Evolutionary conservation across 2,329 filamentous ascomycete species (phyloP), one percentile per base, ranked within the genome.

Genomic region (Xylaria sp.): DNA sequence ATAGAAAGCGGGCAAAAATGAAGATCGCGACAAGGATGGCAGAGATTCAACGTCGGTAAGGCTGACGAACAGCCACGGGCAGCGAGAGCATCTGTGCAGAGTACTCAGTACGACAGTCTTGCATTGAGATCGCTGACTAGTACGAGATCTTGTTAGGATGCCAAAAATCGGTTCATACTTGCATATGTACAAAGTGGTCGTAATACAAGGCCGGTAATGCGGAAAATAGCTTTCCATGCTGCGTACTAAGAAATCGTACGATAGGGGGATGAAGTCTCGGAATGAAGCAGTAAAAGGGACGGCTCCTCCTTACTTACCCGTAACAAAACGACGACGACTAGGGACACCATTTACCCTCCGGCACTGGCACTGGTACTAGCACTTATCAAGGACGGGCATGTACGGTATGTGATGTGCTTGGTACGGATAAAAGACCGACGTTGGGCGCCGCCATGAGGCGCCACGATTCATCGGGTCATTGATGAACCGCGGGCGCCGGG

Each of bases 201-300:
- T 61, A 62, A 64, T 60, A 70, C 61, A 63, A 43, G 54, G 51
- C 49, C 51, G 62, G 56, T 36, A 59, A 60, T 46, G 58, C 67
- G 58, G 67, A 69, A 56, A 43, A 64, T 60, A 65, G 10, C 41
- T 64, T 64, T 31, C 55, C 58, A 70, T 65, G 57, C 2, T 58
- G 56, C 58, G 63, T 60, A 68, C 62, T 62, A 66, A 68, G 52
- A 64, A 69, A 70, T 72, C 70, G 66, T 72, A 72, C 68, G 70
- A 72, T 71, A 41, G 41, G 36, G 60, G 56, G 54, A 63, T 36
- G 51, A 62, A 43, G 51, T 69, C 58, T 67, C 62, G 66, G 68
- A 46, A 63, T 28, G 39, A 63, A 52, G 39, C 59, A 64, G 46
- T 12, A 25, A 59, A 59, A 54, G 55, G 23, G 59, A 25, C 41